phyloP scores from a whole-genome alignment of 148 eudicot genomes.

The Dysphania ambrosioides region DNA sequence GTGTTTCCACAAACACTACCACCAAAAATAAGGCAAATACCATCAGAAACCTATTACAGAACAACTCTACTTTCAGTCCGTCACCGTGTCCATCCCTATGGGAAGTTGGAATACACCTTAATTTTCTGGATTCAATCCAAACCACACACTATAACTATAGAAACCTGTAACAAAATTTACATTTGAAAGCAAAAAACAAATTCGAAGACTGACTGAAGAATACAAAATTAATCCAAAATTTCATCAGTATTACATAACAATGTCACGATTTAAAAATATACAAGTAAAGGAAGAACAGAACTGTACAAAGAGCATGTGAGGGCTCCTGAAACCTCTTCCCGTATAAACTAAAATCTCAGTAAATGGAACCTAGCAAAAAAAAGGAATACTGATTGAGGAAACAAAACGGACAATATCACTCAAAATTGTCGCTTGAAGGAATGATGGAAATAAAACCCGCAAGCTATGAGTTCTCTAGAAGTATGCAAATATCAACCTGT shows the following conservation, averaged over 20 bases:
- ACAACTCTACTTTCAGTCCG: too few relatives aligned
- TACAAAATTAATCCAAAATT: neutral
- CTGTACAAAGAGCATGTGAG: conserved; percentile 24
- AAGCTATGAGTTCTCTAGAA: conserved; percentile 15
- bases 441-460: neutral
- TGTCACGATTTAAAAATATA: neutral
- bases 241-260: neutral
- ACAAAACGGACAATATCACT: too few relatives aligned
- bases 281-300: conserved; percentile 8
- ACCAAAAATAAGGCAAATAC: too few relatives aligned
- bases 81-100: too few relatives aligned
- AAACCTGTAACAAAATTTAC: neutral
- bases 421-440: conserved; percentile 14
- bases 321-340: conserved; percentile 8
- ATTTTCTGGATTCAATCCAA: too few relatives aligned
- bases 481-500: conserved; percentile 20
- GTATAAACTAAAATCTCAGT: conserved; percentile 13
- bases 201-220: neutral
- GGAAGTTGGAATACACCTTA: too few relatives aligned
- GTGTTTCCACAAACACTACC: too few relatives aligned
- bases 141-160: too few relatives aligned
- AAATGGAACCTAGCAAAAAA: conserved; percentile 21
- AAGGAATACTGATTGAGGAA: too few relatives aligned
- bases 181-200: neutral
- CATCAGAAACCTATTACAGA: too few relatives aligned